Conservation (phyloP, 139 green algal genomes). For the Penium margaritaceum region DNA sequence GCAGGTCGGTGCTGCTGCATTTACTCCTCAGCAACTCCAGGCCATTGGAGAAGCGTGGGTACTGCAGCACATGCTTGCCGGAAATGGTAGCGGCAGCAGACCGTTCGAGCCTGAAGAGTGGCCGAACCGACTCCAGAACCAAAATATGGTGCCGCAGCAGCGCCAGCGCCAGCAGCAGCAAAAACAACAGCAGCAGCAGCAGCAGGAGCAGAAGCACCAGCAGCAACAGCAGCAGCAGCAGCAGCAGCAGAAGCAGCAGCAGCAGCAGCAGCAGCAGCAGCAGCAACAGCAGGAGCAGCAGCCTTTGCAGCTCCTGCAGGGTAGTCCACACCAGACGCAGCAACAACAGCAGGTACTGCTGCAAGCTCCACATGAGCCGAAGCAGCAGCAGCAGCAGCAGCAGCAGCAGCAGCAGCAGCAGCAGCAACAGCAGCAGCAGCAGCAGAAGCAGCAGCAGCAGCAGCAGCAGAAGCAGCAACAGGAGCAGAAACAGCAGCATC, state of each 20-base stretch:
- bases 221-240: neutral
- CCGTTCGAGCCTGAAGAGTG: neutral
- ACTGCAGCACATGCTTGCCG: too few relatives aligned
- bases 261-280: neutral
- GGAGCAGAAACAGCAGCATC: too few relatives aligned
- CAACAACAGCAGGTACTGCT: neutral
- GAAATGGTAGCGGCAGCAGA: neutral
- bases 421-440: neutral
- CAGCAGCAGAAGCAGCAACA: too few relatives aligned
- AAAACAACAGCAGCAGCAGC: neutral
- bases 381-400: neutral
- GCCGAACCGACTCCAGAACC: neutral
- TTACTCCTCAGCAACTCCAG: too few relatives aligned
- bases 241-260: neutral
- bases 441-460: neutral
- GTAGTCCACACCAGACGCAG: neutral
- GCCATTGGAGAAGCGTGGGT: too few relatives aligned
- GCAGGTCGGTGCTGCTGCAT: too few relatives aligned
- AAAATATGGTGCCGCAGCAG: neutral
- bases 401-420: slow-evolving; percentile 6
- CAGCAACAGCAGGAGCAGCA: neutral
- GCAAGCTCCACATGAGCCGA: neutral
- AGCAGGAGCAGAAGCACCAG: neutral
- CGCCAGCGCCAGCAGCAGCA: neutral
- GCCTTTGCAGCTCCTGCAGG: neutral